Conservation (phyloP, 495 filamentous ascomycete genomes). For the Pseudevernia furfuracea region DNA sequence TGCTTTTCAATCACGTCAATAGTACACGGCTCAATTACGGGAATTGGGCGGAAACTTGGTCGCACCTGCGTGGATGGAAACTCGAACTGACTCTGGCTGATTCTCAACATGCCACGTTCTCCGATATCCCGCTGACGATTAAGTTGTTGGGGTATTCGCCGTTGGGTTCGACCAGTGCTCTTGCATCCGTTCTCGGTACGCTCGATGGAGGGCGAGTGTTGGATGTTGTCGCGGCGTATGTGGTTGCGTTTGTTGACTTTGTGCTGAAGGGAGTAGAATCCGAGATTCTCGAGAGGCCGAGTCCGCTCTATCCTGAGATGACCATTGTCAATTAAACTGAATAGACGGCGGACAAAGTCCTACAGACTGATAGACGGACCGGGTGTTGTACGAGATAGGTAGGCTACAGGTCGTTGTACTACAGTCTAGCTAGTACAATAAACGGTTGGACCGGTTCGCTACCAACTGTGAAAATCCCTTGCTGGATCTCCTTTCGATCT, state of each 20-base stretch:
- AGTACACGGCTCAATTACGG: background rate
- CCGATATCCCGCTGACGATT: background rate
- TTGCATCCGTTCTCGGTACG: background rate
- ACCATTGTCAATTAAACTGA: background rate
- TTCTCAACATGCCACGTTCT: background rate
- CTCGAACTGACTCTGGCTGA: too few relatives aligned
- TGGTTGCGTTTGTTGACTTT: background rate
- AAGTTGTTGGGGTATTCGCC: background rate
- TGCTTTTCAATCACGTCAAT: slow-evolving; percentile 16
- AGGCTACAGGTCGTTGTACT: too few relatives aligned
- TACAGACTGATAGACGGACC: too few relatives aligned
- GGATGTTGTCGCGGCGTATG: background rate
- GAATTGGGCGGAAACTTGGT: too few relatives aligned
- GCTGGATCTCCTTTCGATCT: too few relatives aligned
- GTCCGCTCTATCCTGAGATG: background rate
- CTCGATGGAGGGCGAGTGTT: background rate
- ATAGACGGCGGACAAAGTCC: too few relatives aligned
- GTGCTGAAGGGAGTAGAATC: background rate
- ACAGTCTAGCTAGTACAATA: too few relatives aligned
- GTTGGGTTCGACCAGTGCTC: background rate
- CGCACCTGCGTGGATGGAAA: too few relatives aligned
- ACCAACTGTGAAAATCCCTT: too few relatives aligned
- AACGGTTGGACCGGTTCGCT: too few relatives aligned
- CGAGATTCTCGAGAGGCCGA: background rate
- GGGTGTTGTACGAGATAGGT: too few relatives aligned